Evolutionary conservation across 371 early-diverging fungal species (phyloP), one percentile per base, ranked within the genome.

Genomic region (Fennellomyces sp.): DNA sequence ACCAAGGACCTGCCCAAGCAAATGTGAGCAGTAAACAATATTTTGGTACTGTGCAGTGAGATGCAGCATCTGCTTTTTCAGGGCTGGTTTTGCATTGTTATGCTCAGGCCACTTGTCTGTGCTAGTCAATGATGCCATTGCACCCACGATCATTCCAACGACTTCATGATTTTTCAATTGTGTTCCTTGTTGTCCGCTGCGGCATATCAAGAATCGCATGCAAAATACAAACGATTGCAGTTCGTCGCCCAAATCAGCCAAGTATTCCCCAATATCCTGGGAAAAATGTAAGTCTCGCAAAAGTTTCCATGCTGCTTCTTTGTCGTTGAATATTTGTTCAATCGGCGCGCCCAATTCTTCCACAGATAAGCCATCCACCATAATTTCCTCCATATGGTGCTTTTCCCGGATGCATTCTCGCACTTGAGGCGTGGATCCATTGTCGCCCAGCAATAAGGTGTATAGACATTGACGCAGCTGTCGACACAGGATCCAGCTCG

Each of bases 381-480:
- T 23, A 15, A 19, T 50, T 10, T 45, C 27, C 11, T 21, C 56
- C 7, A 78, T 58, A 61, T 75, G 78, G 2, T 67, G 75, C 38
- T 72, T 72, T 31, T 69, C 72, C 7, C 80, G 66, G 8, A 71
- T 27, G 55, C 76, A 71, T 31, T 80, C 80, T 6, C 54, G 52
- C 0, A 78, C 52, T 2, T 11, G 3, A 4, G 45, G 42, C 36
- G 47, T 13, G 28, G 12, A 5, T 12, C 26, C 1, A 36, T 23
- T 39, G 8, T 41, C 15, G 17, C 11, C 31, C 15, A 63, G 15
- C 19, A 76, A 25, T 10, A 72, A 38, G 0, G 73, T 70, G 63
- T 86, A 86, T 0, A 83, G 28, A 54, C 65, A 72, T 30, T 78
- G 72, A 28, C 86, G 73, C 28, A 86, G 42, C 25, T 68, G 64